These are phyloP conservation scores for Alternaria novae-zelandiae DNA, from an alignment of 2,329 filamentous ascomycete genomes.

Conservation along the genomic window DNA sequence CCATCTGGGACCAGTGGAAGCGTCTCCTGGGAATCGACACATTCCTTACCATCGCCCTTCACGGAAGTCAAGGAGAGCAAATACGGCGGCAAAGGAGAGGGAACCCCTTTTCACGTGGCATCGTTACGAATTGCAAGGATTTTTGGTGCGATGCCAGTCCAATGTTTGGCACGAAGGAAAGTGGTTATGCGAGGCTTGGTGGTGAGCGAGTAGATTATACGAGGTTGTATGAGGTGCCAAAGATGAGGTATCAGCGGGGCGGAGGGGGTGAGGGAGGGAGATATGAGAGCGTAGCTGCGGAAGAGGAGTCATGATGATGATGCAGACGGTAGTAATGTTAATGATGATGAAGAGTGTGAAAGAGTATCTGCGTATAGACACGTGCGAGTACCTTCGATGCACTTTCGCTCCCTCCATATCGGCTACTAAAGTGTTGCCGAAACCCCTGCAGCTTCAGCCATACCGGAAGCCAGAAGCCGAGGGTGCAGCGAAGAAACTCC, in stretches of 20 bases:
- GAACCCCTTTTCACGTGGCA: conserved; percentile 86
- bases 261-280: conserved; percentile 43
- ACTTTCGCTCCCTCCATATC: background rate
- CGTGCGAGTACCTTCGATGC: background rate
- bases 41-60: conserved; percentile 87
- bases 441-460: conserved; percentile 1
- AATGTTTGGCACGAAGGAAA: conserved; percentile 75
- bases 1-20: conserved; percentile 80
- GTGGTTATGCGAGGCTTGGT: conserved; percentile 76
- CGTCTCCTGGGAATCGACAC: conserved; percentile 88
- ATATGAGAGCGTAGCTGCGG: conserved; percentile 65
- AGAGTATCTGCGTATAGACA: background rate
- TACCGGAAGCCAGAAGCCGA: conserved; percentile 20
- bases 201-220: conserved; percentile 86
- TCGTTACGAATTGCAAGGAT: conserved; percentile 89
- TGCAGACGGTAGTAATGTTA: conserved; percentile 1
- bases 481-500: conserved; percentile 26
- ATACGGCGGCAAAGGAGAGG: conserved; percentile 53
- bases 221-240: conserved; percentile 84
- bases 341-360: conserved; percentile 4
- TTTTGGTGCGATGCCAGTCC: conserved; percentile 94
- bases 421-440: conserved; percentile 13
- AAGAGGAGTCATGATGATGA: conserved; percentile 33
- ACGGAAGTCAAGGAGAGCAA: conserved; percentile 65
- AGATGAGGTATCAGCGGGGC: conserved; percentile 64